Evolutionary conservation across 768 basidiomycete genomes (phyloP).

Genomic region (Phylloporus arenicola): DNA sequence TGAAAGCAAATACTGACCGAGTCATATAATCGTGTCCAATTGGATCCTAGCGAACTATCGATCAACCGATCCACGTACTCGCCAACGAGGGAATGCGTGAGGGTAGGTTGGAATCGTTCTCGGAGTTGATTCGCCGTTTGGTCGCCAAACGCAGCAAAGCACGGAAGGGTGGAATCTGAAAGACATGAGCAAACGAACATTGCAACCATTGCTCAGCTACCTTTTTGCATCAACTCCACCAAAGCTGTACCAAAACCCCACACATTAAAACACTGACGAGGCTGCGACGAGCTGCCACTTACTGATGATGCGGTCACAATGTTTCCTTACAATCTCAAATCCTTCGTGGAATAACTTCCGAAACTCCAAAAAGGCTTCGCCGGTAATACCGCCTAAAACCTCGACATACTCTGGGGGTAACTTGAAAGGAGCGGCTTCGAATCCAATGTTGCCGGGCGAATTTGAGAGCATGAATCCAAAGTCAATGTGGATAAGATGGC

Average conservation of each 20-base stretch:
- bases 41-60: conserved; percentile 83
- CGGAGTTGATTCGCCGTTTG: conserved; percentile 84
- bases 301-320: conserved; percentile 95
- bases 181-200: conserved; percentile 2
- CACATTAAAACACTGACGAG: conserved; percentile 4
- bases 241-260: conserved; percentile 43
- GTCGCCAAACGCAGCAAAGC: conserved; percentile 86
- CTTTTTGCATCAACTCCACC: conserved; percentile 98
- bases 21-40: conserved; percentile 95
- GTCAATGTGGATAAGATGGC: conserved; percentile 94
- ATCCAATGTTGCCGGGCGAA: conserved; percentile 95
- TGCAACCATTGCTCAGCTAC: conserved; percentile 33
- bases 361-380: conserved; percentile 77
- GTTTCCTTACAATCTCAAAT: conserved; percentile 90
- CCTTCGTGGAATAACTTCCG: conserved; percentile 84
- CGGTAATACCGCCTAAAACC: conserved; percentile 82
- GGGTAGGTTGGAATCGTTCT: conserved; percentile 88
- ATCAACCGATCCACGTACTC: conserved; percentile 89
- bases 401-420: conserved; percentile 92
- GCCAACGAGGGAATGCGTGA: conserved; percentile 79
- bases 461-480: conserved; percentile 98
- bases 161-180: conserved; percentile 81
- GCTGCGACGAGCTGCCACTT: conserved; percentile 23
- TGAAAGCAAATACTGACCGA: conserved; percentile 50
- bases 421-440: conserved; percentile 99